Conservation (phyloP, 1,284 basidiomycete species). For the Melanopsichium pennsylvanicum region DNA sequence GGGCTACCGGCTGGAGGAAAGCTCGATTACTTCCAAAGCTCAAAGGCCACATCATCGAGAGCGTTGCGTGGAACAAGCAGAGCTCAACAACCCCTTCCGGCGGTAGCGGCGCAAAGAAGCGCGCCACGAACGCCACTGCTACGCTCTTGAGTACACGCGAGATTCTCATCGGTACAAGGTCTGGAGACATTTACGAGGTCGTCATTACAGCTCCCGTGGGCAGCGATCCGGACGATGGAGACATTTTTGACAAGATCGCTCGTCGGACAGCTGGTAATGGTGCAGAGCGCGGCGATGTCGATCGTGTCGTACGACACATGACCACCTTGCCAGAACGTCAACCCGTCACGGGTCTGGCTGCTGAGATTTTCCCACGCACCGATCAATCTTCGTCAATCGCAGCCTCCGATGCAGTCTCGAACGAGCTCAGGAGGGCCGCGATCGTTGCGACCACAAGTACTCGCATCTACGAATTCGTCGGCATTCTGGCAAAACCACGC, state of each 20-base stretch:
- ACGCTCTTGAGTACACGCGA: constrained; percentile 72
- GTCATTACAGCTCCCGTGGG: constrained; percentile 73
- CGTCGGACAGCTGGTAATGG: constrained; percentile 53
- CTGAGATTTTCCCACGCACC: constrained; percentile 34
- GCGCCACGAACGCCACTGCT: constrained; percentile 3
- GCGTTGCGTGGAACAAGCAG: constrained; percentile 83
- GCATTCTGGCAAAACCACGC: constrained; percentile 69
- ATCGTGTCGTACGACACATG: constrained; percentile 51
- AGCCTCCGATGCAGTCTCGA: background rate
- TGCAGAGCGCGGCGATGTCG: constrained; percentile 47
- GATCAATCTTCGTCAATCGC: background rate
- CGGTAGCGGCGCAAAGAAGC: constrained; percentile 6
- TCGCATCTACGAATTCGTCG: constrained; percentile 89
- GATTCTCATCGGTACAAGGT: constrained; percentile 81
- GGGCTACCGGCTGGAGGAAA: constrained; percentile 59
- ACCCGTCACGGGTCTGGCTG: constrained; percentile 53
- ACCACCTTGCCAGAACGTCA: constrained; percentile 56
- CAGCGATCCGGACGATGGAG: constrained; percentile 68
- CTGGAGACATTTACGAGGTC: constrained; percentile 66
- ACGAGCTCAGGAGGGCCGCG: constrained; percentile 26
- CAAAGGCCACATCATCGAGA: constrained; percentile 82
- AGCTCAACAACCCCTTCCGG: background rate
- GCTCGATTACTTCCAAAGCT: constrained; percentile 69
- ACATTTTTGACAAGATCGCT: constrained; percentile 63
- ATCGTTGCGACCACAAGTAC: constrained; percentile 87